A percentile compares a stretch with the other conserved stretches of the same genome.
Conservation (phyloP, 805 yeast species). For the Naumovozyma dairenensis region DNA sequence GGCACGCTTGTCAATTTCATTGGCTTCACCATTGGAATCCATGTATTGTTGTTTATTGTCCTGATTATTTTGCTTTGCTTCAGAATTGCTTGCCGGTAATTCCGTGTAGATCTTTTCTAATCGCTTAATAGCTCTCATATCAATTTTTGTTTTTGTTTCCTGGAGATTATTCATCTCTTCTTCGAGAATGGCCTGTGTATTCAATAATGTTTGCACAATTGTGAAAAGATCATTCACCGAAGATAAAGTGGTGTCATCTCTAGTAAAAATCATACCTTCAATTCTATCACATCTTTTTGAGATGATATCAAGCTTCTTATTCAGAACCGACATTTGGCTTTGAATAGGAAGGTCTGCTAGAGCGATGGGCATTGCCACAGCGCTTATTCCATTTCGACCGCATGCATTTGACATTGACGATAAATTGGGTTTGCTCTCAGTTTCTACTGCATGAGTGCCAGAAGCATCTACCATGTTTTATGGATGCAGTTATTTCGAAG, state of each 20-base stretch:
- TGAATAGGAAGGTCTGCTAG: constrained; percentile 4
- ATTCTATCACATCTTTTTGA: constrained; percentile 4
- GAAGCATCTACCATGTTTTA: too few species aligned
- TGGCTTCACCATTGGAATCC: not conserved
- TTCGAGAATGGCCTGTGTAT: constrained; percentile 24
- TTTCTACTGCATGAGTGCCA: too few species aligned
- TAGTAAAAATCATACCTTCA: constrained; percentile 11
- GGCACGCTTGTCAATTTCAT: not conserved
- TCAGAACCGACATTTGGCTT: constrained; percentile 7
- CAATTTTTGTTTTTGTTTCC: constrained; percentile 4
- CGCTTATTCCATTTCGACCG: not conserved
- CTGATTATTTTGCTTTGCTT: too few species aligned
- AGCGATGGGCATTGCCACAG: not conserved
- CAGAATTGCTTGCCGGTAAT: not conserved
- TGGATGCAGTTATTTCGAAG: too few species aligned
- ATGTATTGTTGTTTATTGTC: not conserved
- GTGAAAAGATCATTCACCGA: constrained; percentile 17
- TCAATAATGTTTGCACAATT: constrained; percentile 19
- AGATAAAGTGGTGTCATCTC: constrained; percentile 12
- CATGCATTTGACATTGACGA: too few species aligned
- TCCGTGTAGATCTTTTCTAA: not conserved
- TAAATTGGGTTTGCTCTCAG: constrained; percentile 1
- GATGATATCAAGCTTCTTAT: constrained; percentile 1
- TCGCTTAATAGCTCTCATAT: constrained; percentile 3
- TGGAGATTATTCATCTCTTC: constrained; percentile 6